Conservation (phyloP, 306 rosid genomes). For the Echinosophora koreensis region DNA sequence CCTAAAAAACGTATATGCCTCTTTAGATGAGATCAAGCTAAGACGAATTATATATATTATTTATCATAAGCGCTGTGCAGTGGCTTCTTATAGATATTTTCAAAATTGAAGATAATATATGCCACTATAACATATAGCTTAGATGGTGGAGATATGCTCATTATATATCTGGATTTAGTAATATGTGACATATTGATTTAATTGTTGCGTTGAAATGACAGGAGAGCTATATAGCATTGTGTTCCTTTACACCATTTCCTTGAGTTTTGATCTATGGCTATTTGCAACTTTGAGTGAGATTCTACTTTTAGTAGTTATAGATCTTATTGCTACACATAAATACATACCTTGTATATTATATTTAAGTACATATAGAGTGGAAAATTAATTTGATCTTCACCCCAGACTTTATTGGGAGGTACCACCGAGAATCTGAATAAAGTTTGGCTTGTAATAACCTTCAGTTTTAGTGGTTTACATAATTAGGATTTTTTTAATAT, state of each 20-base stretch:
- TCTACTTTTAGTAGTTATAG: slow-evolving; percentile 6
- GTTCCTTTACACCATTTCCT: background rate
- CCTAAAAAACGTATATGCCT: no score
- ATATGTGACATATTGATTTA: no score
- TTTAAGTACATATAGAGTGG: background rate
- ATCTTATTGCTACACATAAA: background rate
- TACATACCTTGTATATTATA: background rate
- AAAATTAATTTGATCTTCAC: background rate
- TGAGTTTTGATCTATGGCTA: slow-evolving; percentile 12
- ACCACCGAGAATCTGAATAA: background rate
- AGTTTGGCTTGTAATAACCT: background rate
- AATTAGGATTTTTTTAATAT: background rate
- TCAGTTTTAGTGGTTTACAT: background rate
- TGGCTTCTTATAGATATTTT: no score
- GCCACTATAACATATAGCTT: no score
- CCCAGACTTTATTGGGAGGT: background rate
- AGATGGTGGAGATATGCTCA: no score
- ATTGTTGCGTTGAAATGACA: background rate
- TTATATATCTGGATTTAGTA: no score
- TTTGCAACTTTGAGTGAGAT: slow-evolving; percentile 21
- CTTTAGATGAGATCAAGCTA: no score
- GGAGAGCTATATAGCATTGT: background rate
- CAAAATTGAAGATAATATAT: no score
- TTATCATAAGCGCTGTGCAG: no score
- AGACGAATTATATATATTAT: no score